phyloP scores from a whole-genome alignment of 768 basidiomycete species.

The Auricularia cornea region DNA sequence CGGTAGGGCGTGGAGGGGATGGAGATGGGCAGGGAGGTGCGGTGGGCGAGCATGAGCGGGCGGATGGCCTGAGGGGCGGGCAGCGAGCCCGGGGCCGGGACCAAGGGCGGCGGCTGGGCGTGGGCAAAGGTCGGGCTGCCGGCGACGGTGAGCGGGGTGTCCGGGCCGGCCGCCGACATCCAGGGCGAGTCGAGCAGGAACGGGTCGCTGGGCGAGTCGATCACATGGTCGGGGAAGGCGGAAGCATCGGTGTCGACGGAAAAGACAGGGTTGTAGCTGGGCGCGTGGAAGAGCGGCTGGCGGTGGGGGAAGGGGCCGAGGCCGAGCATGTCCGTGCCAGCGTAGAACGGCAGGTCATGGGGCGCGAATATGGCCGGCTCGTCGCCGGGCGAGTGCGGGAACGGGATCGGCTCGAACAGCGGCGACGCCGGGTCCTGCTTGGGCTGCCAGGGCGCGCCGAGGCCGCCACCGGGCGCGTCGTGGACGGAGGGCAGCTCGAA shows the following conservation, averaged over 20 bases:
- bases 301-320: neutral
- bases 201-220: neutral
- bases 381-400: neutral
- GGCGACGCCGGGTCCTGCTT: neutral
- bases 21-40: neutral
- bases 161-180: neutral
- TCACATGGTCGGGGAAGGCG: neutral
- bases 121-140: conserved; percentile 20
- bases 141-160: neutral
- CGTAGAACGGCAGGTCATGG: neutral
- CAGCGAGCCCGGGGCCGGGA: conserved; percentile 10
- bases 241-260: neutral
- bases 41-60: conserved; percentile 2
- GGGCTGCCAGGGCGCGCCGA: neutral
- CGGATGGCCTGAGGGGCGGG: neutral
- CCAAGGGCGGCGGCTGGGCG: conserved; percentile 37
- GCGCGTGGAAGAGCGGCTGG: neutral
- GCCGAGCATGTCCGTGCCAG: neutral
- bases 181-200: neutral
- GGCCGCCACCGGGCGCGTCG: too few relatives aligned
- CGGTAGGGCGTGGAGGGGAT: neutral
- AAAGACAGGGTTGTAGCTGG: neutral
- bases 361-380: neutral
- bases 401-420: neutral
- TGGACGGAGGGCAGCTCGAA: neutral